phyloP scores from a whole-genome alignment of 108 stramenopile species.

The Skeletonema menzelii region DNA sequence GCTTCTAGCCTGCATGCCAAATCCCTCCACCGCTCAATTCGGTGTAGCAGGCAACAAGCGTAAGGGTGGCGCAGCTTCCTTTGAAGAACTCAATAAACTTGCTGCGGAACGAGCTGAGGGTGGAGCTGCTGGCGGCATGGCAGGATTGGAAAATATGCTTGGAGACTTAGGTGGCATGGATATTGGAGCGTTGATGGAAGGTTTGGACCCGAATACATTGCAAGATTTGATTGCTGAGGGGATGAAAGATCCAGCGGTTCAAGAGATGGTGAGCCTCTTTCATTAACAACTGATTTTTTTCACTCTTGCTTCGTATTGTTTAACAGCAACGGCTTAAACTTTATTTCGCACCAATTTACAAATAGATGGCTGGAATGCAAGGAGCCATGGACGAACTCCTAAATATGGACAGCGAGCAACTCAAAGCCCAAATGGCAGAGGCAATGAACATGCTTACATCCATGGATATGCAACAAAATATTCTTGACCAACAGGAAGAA shows the following conservation, averaged over 20 bases:
- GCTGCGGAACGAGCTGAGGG: slow-evolving; percentile 30
- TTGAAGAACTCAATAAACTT: slow-evolving; percentile 42
- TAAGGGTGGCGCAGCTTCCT: slow-evolving; percentile 34
- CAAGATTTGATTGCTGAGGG: slow-evolving; percentile 49
- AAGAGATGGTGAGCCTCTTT: slow-evolving; percentile 47
- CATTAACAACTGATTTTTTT: not conserved
- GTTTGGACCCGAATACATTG: slow-evolving; percentile 30
- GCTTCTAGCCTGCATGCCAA: slow-evolving; percentile 4
- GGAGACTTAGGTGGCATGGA: slow-evolving; percentile 22
- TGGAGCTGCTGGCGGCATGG: slow-evolving; percentile 27
- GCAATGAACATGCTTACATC: slow-evolving; percentile 70
- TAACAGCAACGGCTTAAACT: not conserved
- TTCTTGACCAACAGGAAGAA: slow-evolving; percentile 67
- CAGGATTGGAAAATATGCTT: slow-evolving; percentile 17
- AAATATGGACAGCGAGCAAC: slow-evolving; percentile 77
- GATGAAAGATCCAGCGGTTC: slow-evolving; percentile 52
- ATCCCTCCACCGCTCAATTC: slow-evolving; percentile 65
- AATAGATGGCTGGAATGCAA: slow-evolving; percentile 37
- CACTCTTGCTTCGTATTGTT: not conserved
- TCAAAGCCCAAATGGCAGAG: slow-evolving; percentile 75
- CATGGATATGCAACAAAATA: slow-evolving; percentile 36
- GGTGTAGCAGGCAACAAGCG: slow-evolving; percentile 56
- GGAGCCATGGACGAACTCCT: slow-evolving; percentile 68
- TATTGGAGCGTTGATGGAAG: slow-evolving; percentile 23
- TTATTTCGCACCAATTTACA: not conserved